Conservation (phyloP, 306 rosid genomes). For the Prinsepia uniflora region DNA sequence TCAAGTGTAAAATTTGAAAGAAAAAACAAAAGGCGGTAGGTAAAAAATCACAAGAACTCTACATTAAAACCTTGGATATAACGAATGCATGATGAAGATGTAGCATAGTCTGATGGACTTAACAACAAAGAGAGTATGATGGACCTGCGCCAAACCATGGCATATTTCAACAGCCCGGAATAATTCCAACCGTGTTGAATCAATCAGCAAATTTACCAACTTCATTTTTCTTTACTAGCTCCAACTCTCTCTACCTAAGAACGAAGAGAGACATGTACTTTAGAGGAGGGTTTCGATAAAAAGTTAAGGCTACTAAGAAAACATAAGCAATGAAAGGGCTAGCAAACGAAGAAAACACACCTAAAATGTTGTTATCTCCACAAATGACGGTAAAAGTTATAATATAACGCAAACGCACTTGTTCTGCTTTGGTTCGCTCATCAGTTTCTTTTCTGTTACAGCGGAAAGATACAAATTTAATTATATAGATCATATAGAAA, state of each 20-base stretch:
- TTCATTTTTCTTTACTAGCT: conserved; percentile 28
- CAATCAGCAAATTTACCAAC: conserved; percentile 25
- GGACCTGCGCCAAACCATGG: conserved; percentile 19
- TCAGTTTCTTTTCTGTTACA: conserved; percentile 71
- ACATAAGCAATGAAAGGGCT: conserved; percentile 16
- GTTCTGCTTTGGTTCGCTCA: conserved; percentile 39
- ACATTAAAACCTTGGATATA: conserved; percentile 9
- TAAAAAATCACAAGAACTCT: neutral
- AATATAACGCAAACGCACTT: conserved; percentile 76
- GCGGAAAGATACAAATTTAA: conserved; percentile 13
- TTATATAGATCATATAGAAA: conserved; percentile 2
- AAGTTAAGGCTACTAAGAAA: neutral
- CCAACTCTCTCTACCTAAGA: conserved; percentile 29
- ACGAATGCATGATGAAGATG: conserved; percentile 13
- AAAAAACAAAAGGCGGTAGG: neutral
- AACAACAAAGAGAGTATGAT: neutral
- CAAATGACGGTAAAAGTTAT: conserved; percentile 35
- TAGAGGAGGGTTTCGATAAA: neutral
- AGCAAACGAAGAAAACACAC: conserved; percentile 16
- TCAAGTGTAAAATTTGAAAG: neutral
- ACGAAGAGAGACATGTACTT: neutral
- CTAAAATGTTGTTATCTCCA: conserved; percentile 28
- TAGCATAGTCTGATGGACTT: conserved; percentile 8
- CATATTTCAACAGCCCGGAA: conserved; percentile 2
- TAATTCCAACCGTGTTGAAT: conserved; percentile 7